Percentiles rank a stretch among this genome's conserved stretches.
Conservation (phyloP, 1,284 basidiomycete genomes). For the Sparassis latifolia region DNA sequence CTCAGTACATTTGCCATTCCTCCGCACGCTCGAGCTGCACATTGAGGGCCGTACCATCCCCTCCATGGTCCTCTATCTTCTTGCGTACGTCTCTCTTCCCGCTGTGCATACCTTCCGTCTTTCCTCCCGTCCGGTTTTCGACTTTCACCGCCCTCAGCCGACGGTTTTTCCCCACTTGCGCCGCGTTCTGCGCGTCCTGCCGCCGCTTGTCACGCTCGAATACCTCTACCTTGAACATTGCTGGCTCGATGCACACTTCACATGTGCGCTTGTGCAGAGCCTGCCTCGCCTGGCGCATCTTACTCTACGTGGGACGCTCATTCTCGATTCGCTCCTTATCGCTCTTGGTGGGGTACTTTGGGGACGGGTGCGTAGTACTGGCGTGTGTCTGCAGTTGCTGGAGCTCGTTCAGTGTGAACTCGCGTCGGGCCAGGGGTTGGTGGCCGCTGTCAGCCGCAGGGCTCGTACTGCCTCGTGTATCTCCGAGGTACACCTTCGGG, state of each 20-base stretch:
- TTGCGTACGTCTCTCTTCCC: conserved; percentile 18
- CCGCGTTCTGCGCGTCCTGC: conserved; percentile 21
- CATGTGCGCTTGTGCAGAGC: conserved; percentile 18
- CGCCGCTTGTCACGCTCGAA: conserved; percentile 17
- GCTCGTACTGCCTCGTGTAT: conserved; percentile 6
- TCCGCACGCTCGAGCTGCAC: conserved; percentile 16
- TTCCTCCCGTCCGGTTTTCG: conserved; percentile 6
- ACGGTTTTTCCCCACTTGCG: conserved; percentile 19
- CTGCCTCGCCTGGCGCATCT: conserved; percentile 20
- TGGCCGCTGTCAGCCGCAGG: conserved; percentile 15
- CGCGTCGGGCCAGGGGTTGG: conserved; percentile 18
- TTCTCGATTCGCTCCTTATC: conserved; percentile 17
- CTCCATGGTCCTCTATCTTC: conserved; percentile 19
- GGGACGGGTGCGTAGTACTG: conserved; percentile 11
- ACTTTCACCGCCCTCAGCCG: conserved; percentile 4
- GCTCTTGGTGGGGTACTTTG: conserved; percentile 13
- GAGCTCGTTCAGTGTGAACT: conserved; percentile 19
- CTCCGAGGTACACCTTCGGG: background rate
- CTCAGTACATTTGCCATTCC: conserved; percentile 15
- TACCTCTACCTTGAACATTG: conserved; percentile 21
- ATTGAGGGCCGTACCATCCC: conserved; percentile 23
- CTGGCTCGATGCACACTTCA: conserved; percentile 25
- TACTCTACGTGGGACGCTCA: conserved; percentile 18
- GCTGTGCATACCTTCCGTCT: conserved; percentile 19
- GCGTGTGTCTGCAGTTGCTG: conserved; percentile 15